Conservation (phyloP, 306 rosid genomes). For the Calophaca sinica region DNA sequence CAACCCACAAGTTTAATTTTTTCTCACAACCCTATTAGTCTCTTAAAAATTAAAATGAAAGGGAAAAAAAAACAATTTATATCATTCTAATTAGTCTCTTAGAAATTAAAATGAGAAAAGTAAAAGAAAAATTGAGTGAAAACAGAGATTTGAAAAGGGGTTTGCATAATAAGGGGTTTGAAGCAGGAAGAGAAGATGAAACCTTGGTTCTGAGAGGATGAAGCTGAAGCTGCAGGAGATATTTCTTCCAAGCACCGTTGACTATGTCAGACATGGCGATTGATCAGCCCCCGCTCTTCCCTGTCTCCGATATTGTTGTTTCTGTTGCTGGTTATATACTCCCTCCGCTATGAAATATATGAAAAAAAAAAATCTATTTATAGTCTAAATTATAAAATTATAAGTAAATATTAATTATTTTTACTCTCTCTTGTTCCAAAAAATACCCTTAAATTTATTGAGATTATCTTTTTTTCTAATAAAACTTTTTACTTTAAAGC, state of each 20-base stretch:
- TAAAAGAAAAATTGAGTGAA: neutral
- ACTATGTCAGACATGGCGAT: slow-evolving; percentile 74
- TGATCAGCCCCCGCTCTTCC: slow-evolving; percentile 42
- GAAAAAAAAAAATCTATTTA: no score
- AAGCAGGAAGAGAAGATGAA: slow-evolving; percentile 5
- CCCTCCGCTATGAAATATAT: no score
- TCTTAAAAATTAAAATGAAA: neutral
- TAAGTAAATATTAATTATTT: no score
- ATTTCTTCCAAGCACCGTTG: slow-evolving; percentile 66
- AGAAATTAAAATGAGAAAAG: neutral
- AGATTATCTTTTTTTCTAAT: no score
- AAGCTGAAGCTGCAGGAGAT: slow-evolving; percentile 73
- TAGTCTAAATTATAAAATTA: no score
- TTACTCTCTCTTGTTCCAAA: no score
- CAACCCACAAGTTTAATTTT: slow-evolving; percentile 24
- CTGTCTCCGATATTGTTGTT: slow-evolving; percentile 10
- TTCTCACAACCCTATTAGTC: slow-evolving; percentile 35
- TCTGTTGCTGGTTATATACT: neutral
- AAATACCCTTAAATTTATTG: no score
- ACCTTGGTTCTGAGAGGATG: slow-evolving; percentile 98
- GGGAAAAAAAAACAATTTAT: neutral
- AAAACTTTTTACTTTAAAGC: no score
- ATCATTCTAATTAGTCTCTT: no score
- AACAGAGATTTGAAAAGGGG: neutral
- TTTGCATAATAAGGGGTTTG: neutral